Base-by-base conservation (phyloP, 2,329 filamentous ascomycete genomes). In the Colletotrichum sp. region DNA sequence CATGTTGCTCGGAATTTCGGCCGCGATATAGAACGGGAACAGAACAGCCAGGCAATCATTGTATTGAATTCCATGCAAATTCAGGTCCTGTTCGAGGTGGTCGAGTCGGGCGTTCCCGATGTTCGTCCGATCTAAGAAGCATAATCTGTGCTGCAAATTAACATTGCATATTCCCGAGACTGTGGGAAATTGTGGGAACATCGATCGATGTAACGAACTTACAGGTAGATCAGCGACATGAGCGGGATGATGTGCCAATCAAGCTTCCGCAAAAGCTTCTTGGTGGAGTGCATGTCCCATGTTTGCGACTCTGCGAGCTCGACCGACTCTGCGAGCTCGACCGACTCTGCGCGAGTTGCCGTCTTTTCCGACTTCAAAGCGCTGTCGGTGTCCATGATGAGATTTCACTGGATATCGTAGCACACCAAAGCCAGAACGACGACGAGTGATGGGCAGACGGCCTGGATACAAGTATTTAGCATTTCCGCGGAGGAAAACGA, bases 181-280 rank as follows among this genome's bases (percentile, higher is more conserved):
- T 11, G 19, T 36, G 16, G 55, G 1, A 19, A 25, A 39, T 39
- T 44, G 61, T 27, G 16, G 27, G 30, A 27, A 61, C 59, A 22
- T 32, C 19, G 28, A 61, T 61, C 59, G 27, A 61, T 30, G 30
- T 16, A 48, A 48, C 44, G 8, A 64, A 78, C 83, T 74, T 74
- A 85, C 82, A 91, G 81, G 78, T 91, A 91, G 28, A 91, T 85
- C 5, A 91, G 78, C 5, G 88, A 85, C 74, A 91, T 85, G 80
- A 91, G 88, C 3, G 90, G 90, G 48, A 91, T 88, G 34, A 91
- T 85, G 77, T 84, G 82, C 84, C 86, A 84, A 80, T 90, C 86
- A 77, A 89, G 81, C 82, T 88, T 88, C 78, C 87, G 82, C 68
- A 90, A 78, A 1, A 90, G 84, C 73, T 82, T 86, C 78, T 86